Evolutionary conservation across 2,329 filamentous ascomycete genomes (phyloP), one percentile per base, ranked within the genome.

Genomic region (Fusarium sarcochroum): DNA sequence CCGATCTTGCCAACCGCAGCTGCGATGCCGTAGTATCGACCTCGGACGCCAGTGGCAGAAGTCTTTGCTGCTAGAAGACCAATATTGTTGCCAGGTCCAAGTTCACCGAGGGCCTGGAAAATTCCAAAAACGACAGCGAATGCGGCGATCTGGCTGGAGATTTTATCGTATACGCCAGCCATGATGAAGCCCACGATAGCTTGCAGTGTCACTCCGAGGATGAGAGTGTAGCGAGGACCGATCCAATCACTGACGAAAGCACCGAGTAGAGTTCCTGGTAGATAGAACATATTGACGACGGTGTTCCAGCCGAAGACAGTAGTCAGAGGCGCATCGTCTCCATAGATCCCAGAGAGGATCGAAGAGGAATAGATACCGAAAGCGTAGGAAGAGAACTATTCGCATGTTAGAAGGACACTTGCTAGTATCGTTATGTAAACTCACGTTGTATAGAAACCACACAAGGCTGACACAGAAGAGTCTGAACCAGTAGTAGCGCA

Each of bases 1-100:
- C 91, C 91, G 37, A 94, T 86, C 79, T 94, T 94, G 64, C 92
- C 92, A 3, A 89, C 74, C 0, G 91, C 91, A 1, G 92, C 91
- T 0, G 91, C 91, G 44, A 93, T 85, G 7, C 90, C 89, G 71
- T 91, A 91, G 79, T 91, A 91, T 42, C 83, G 84, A 4, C 94
- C 94, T 38, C 94, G 87, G n/a, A 98, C 90, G 18, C 92, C 91
- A 6, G 94, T 97, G 0, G 94, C 93, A 73, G 90, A 94, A 3
- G 93, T 94, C 83, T 97, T 97, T 46, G 92, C 91, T 0, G 94
- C 94, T 30, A 97, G 79, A 1, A 97, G 86, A 4, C 94, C 94
- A 71, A 97, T 97, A 78, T 97, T 97, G 82, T 97, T 92, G 14
- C 94, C 94, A 0, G 94, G 93, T 0, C 94, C 94, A 40, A 97